phyloP scores from a whole-genome alignment of 306 rosid genomes.

The Herpetospermum pedunculosum region DNA sequence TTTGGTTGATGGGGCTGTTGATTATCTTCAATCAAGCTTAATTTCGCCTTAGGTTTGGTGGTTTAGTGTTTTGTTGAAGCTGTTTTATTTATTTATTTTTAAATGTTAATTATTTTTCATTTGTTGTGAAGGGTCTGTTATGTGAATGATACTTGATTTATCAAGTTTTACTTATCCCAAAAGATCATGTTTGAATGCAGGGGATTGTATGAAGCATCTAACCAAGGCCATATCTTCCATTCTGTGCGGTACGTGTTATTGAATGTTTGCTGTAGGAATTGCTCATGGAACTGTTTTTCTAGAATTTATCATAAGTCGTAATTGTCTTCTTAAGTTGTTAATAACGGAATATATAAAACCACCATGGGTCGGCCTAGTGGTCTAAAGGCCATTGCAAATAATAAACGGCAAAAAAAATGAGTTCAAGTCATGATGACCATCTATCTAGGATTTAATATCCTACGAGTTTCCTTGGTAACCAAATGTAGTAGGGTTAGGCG shows the following conservation, averaged over 20 bases:
- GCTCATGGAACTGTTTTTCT: not conserved
- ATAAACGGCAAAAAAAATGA: not conserved
- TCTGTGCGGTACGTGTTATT: constrained; percentile 39
- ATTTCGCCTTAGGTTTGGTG: not conserved
- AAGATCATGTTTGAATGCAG: constrained; percentile 36
- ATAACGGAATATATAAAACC: not conserved
- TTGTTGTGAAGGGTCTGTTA: not conserved
- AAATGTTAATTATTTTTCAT: not conserved
- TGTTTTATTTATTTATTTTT: too few species aligned
- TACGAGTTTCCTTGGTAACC: not conserved
- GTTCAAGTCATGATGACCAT: too few species aligned
- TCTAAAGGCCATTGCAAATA: not conserved
- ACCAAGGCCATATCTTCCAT: constrained; percentile 28
- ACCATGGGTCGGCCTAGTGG: too few species aligned
- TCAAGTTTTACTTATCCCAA: not conserved
- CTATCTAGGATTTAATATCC: not conserved
- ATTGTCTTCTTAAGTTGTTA: not conserved
- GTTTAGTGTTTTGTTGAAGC: not conserved
- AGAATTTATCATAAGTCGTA: not conserved
- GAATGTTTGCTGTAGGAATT: constrained; percentile 12
- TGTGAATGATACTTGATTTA: not conserved
- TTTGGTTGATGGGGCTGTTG: not conserved
- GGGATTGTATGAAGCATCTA: constrained; percentile 17
- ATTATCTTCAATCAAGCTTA: not conserved
- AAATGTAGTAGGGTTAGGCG: not conserved